Percentiles rank a stretch among this genome's conserved stretches.
These are phyloP conservation scores for Calonectria pauciramosa DNA, from an alignment of 2,329 filamentous ascomycete species.

Conservation along the genomic window DNA sequence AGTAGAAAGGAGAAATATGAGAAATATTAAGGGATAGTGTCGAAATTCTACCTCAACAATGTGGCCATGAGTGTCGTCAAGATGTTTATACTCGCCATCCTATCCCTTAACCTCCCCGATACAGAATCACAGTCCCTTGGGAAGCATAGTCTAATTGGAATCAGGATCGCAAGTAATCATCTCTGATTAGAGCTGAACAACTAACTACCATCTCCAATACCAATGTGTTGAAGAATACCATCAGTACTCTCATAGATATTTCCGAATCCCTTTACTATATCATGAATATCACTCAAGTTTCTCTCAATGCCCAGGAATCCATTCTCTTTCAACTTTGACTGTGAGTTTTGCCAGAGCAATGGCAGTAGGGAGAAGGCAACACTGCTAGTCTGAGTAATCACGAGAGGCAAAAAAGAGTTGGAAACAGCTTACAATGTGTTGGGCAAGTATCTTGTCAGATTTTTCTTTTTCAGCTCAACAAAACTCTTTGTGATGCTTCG, in stretches of 20 bases:
- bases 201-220: neutral
- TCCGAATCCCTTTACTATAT: neutral
- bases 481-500: constrained; percentile 3
- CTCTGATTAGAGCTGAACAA: no score
- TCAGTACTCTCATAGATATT: constrained; percentile 10
- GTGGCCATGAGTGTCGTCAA: no score
- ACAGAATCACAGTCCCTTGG: no score
- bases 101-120: no score
- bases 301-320: neutral
- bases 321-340: neutral
- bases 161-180: no score
- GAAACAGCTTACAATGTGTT: constrained; percentile 23
- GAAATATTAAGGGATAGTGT: no score
- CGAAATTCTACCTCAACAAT: no score
- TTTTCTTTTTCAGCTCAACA: neutral
- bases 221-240: neutral
- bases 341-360: constrained; percentile 8
- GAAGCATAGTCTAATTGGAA: no score
- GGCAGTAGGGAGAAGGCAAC: constrained; percentile 13
- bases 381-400: neutral
- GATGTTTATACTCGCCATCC: no score
- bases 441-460: constrained; percentile 15
- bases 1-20: neutral
- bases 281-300: neutral
- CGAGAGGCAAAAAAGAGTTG: neutral